Base-by-base conservation (phyloP, 192 early-diverging fungal species). In the Chytriomyces hyalinus region DNA sequence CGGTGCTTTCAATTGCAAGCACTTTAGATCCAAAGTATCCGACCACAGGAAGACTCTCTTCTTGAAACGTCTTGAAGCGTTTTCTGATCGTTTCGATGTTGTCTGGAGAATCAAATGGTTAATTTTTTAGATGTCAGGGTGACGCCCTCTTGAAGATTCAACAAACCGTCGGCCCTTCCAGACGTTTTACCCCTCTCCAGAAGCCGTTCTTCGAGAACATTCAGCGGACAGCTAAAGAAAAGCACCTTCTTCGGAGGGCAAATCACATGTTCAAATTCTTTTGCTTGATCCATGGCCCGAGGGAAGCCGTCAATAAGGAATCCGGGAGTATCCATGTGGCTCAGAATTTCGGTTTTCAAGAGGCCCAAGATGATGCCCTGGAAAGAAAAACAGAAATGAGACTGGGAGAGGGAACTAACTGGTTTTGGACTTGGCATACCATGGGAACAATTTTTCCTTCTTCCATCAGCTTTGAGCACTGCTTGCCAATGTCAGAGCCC, bases 11-110 rank as follows among this genome's bases (percentile, higher is more conserved):
- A 76, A 72, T 10, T 64, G 28, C 47, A 60, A 48, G 75, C 82
- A 86, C 10, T 83, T 81, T 26, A 76, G 69, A 13, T 82, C 83
- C 72, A 60, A 73, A 97, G 43, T 90, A 79, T 51, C 92, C 90
- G 72, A 97, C 91, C 5, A 98, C 97, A 7, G 96, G 96, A 87
- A 90, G 91, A 74, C 92, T 93, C 44, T 88, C 89, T 20, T 96
- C 90, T 17, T 86, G 80, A 77, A 96, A 99, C 0, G 92, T 93
- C 20, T 77, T 83, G 90, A 99, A 99, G 10, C 97, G 88, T 84
- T 99, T 99, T 76, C 87, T 88, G 86, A 99, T 98, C 3, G 93
- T 93, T 75, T 95, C 94, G 36, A 94, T 90, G 76, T 99, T 97
- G 70, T 99, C 97, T 57, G 53, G 53, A 57, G 13, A 20, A 4